Evolutionary conservation across 2,329 filamentous ascomycete genomes (phyloP), one percentile per base, ranked within the genome.

Genomic region (Acephala macrosclerotiorum): DNA sequence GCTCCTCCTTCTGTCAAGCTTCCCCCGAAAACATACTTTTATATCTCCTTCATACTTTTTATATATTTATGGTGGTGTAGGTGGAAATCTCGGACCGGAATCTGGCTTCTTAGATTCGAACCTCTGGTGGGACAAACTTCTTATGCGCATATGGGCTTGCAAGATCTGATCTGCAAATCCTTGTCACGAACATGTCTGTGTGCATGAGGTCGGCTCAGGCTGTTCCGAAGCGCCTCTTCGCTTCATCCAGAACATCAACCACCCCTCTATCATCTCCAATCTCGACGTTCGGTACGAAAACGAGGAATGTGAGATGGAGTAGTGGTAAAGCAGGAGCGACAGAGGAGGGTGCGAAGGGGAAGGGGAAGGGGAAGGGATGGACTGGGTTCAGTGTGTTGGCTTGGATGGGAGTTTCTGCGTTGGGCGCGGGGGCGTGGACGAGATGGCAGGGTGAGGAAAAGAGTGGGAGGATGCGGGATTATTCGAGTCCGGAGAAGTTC

Each of bases 401-500:
- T 11, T 58, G 75, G 59, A 71, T 71, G 26, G 65, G 69, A 20
- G 69, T 58, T 12, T 70, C 70, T 12, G 73, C 66, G 7, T 26
- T 68, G 20, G 63, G 65, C 29, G 68, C 67, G 20, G 68, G 70
- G 58, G 65, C 60, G 25, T 20, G 70, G 26, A 70, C 68, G 14
- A 66, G 65, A 2, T 65, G 56, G 36, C 64, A 63, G 58, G 64
- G 62, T n/a, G 60, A 68, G 36, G 47, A 51, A 25, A 66, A 58
- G 58, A 66, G 33, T 33, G 61, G 33, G 12, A 66, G 57, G 53
- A 56, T 66, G 47, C 71, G 63, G 60, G 72, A 74, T n/a, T 77
- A 77, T 68, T 71, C 73, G 11, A 69, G 68, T 58, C 61, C 70
- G 14, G 58, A 60, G 12, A 77, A 77, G 55, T 77, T 74, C 49